A percentile compares a stretch with the other conserved stretches of the same genome.
These are phyloP conservation scores for Coniochaeta prunicola DNA, from an alignment of 2,329 filamentous ascomycete species.

Conservation along the genomic window DNA sequence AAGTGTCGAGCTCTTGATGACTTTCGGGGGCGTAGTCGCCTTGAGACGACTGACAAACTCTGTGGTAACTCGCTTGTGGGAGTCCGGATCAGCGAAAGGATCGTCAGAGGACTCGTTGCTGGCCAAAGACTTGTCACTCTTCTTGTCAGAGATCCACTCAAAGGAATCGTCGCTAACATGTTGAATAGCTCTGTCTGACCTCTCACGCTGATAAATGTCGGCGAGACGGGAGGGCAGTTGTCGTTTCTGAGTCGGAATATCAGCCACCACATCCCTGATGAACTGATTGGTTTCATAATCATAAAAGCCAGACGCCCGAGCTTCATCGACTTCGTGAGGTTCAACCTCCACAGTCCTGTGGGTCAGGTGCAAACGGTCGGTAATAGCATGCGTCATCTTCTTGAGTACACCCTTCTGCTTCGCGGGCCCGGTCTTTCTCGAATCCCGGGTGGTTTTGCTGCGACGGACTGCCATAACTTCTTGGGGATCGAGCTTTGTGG, in stretches of 20 bases:
- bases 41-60: slow-evolving; percentile 13
- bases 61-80: slow-evolving; percentile 3
- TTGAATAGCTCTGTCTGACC: slow-evolving; percentile 21
- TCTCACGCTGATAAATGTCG: slow-evolving; percentile 26
- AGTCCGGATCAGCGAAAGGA: slow-evolving; percentile 10
- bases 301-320: neutral
- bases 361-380: slow-evolving; percentile 4
- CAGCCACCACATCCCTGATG: neutral
- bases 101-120: slow-evolving; percentile 9
- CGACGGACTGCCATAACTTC: neutral
- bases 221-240: slow-evolving; percentile 16
- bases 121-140: neutral
- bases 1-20: neutral
- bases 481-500: neutral
- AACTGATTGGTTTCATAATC: neutral
- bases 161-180: slow-evolving; percentile 11
- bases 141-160: neutral
- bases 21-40: neutral
- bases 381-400: slow-evolving; percentile 9
- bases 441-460: slow-evolving; percentile 4
- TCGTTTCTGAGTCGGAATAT: neutral
- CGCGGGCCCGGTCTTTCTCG: neutral
- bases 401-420: slow-evolving; percentile 6
- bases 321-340: neutral
- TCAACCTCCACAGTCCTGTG: neutral